Evolutionary conservation across 73 alveolate genomes (phyloP).

Genomic region (Paramecium caudatum): DNA sequence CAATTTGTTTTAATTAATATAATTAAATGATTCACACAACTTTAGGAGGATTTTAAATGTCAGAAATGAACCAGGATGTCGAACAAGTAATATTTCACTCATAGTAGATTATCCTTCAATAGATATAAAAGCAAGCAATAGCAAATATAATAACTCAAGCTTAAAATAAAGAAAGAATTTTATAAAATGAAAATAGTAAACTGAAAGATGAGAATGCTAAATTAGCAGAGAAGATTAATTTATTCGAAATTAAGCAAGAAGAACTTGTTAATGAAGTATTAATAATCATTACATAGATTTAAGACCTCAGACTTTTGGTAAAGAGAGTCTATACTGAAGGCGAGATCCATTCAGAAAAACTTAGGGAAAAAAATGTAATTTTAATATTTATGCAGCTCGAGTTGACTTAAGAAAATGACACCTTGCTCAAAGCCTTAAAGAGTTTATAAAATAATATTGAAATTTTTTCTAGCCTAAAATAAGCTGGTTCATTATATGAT

Average conservation of each 20-base stretch:
- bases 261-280: conserved; percentile 56
- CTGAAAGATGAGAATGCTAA: conserved; percentile 18
- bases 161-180: neutral
- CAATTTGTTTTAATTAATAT: neutral
- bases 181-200: neutral
- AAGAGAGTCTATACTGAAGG: conserved; percentile 52
- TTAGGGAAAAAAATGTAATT: conserved; percentile 17
- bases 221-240: neutral
- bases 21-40: neutral
- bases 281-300: conserved; percentile 1
- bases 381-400: neutral
- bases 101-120: neutral
- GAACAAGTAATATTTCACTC: neutral
- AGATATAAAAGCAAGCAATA: neutral
- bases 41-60: neutral
- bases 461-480: neutral
- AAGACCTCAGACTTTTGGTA: neutral
- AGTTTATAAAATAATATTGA: neutral
- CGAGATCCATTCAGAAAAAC: neutral
- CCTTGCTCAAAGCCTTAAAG: neutral
- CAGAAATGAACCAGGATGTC: neutral
- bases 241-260: conserved; percentile 9
- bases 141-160: neutral
- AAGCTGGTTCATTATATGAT: neutral
- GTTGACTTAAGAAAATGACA: neutral